phyloP scores from a whole-genome alignment of 345 rosid genomes.

The Populus simonii region DNA sequence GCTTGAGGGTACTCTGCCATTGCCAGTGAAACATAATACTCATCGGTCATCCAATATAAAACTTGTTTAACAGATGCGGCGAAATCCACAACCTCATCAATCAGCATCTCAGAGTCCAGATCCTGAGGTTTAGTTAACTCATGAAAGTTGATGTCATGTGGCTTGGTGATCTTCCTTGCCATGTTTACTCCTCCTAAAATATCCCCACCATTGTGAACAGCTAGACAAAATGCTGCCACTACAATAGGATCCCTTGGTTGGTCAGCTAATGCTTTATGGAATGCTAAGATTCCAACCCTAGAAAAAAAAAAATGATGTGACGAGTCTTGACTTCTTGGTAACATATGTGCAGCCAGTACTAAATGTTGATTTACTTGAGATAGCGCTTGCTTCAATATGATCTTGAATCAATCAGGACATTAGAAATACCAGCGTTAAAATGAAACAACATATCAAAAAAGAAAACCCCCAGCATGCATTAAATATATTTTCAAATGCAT shows the following conservation, averaged over 20 bases:
- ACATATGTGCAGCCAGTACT: neutral
- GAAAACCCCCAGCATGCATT: neutral
- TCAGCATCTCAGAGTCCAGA: slow-evolving; percentile 25
- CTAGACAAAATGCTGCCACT: slow-evolving; percentile 75
- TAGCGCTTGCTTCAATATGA: neutral
- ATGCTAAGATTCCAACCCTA: slow-evolving; percentile 82
- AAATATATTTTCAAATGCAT: neutral
- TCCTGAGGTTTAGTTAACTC: slow-evolving; percentile 46
- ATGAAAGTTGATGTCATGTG: slow-evolving; percentile 42
- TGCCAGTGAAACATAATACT: slow-evolving; percentile 54
- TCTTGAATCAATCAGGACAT: neutral
- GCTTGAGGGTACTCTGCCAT: slow-evolving; percentile 53
- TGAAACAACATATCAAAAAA: neutral
- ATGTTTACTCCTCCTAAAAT: slow-evolving; percentile 61
- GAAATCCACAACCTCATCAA: slow-evolving; percentile 61
- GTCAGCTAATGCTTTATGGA: slow-evolving; percentile 69
- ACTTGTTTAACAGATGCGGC: slow-evolving; percentile 49
- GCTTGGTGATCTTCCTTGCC: slow-evolving; percentile 48
- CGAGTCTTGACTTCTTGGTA: neutral
- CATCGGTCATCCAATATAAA: slow-evolving; percentile 58
- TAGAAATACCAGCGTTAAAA: neutral
- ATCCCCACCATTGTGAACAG: slow-evolving; percentile 78
- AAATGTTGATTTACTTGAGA: neutral
- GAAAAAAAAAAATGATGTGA: neutral
- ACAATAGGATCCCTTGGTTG: slow-evolving; percentile 72